These are phyloP conservation scores for Colletotrichum sp. DNA, from an alignment of 2,329 filamentous ascomycete species.

Conservation along the genomic window DNA sequence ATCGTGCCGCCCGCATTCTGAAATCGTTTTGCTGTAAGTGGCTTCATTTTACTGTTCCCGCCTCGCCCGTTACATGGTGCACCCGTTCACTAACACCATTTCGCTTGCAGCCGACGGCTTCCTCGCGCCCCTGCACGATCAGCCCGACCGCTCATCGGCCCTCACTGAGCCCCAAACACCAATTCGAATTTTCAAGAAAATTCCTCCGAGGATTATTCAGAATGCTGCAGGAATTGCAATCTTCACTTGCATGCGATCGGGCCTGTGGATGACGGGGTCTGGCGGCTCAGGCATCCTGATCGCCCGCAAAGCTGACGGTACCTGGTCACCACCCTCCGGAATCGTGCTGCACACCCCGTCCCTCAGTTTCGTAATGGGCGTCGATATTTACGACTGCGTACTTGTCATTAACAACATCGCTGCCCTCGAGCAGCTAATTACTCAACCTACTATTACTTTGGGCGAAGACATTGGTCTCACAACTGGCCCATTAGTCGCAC, in stretches of 20 bases:
- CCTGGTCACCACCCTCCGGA: constrained; percentile 90
- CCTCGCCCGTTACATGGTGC: not conserved
- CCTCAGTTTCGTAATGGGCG: constrained; percentile 86
- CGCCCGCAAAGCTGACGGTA: constrained; percentile 81
- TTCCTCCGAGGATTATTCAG: constrained; percentile 83
- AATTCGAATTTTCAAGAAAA: constrained; percentile 73
- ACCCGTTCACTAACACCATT: constrained; percentile 11
- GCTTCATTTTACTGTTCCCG: not conserved
- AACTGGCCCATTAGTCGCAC: constrained; percentile 72
- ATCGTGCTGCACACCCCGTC: constrained; percentile 90
- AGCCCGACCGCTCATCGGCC: constrained; percentile 28
- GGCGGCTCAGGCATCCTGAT: constrained; percentile 89
- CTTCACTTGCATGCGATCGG: constrained; percentile 95
- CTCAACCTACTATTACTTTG: constrained; percentile 77
- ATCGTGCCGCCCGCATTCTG: constrained; percentile 88
- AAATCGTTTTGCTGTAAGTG: constrained; percentile 85
- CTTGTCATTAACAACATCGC: constrained; percentile 88
- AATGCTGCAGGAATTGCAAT: constrained; percentile 91
- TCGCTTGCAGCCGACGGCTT: constrained; percentile 57
- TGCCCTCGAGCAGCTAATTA: constrained; percentile 79
- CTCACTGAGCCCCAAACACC: constrained; percentile 48
- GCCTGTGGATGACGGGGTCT: constrained; percentile 88
- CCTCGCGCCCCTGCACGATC: constrained; percentile 48
- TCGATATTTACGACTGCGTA: constrained; percentile 96
- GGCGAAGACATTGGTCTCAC: constrained; percentile 81